Conservation (phyloP, 2,329 filamentous ascomycete genomes). For the Podosphaera leucotricha region DNA sequence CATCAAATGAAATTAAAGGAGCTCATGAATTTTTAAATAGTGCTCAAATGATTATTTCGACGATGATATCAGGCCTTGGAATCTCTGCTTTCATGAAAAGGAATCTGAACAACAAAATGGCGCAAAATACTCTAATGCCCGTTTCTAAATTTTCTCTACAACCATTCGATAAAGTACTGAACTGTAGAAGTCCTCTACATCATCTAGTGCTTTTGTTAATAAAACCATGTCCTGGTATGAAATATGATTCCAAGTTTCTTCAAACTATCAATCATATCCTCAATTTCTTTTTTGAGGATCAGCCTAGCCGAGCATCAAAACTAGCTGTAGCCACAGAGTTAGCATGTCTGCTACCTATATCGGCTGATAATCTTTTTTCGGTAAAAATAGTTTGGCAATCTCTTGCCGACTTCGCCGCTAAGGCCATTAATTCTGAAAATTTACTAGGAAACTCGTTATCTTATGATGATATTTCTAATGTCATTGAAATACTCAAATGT, state of each 20-base stretch:
- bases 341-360: slow-evolving; percentile 7
- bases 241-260: slow-evolving; percentile 9
- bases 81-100: slow-evolving; percentile 39
- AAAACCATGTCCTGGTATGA: slow-evolving; percentile 6
- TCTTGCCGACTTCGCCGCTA: slow-evolving; percentile 11
- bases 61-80: slow-evolving; percentile 28
- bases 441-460: slow-evolving; percentile 23
- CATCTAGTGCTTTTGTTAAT: slow-evolving; percentile 38
- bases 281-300: slow-evolving; percentile 29
- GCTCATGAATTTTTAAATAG: slow-evolving; percentile 32
- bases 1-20: slow-evolving; percentile 17
- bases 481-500: slow-evolving; percentile 41
- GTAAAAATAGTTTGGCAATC: slow-evolving; percentile 11
- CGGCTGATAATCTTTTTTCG: slow-evolving; percentile 10
- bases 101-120: slow-evolving; percentile 21
- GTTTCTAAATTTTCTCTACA: not conserved
- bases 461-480: slow-evolving; percentile 45
- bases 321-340: slow-evolving; percentile 18
- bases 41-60: slow-evolving; percentile 25
- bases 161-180: slow-evolving; percentile 16
- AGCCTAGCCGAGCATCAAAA: slow-evolving; percentile 16
- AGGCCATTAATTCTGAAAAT: slow-evolving; percentile 5
- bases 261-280: slow-evolving; percentile 25
- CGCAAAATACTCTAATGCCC: slow-evolving; percentile 20
- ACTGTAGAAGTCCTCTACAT: slow-evolving; percentile 35